Base-by-base conservation (phyloP, 2,329 filamentous ascomycete genomes). In the Fusarium pseudonygamai region DNA sequence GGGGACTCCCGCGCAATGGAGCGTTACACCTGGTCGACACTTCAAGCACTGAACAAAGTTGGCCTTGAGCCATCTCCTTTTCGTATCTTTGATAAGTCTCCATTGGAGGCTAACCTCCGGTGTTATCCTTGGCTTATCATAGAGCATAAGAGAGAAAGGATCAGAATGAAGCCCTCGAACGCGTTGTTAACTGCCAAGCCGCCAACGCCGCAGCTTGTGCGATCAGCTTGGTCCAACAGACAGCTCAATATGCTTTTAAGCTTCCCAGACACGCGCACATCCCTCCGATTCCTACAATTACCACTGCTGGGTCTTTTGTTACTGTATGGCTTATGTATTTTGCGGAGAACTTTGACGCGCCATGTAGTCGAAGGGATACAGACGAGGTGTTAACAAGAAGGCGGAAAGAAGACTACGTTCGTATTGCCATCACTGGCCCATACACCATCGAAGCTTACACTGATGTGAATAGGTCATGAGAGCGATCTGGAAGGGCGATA, bases 51-150 rank as follows among this genome's bases (percentile, higher is more conserved):
- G 10, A 20, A 30, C 6, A 20, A 12, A 20, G 47, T 62, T 34
- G 66, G 64, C 22, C 45, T 71, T 9, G 56, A 37, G 2, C 61
- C 72, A 6, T 47, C 63, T 7, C 61, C 69, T 7, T 62, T 61
- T 26, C 46, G 40, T 8, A 39, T 74, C 2, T 71, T 70, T 15
- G 22, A 65, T 4, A 57, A 49, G 4, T 10, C 34, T 2, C 55
- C 66, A 5, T 24, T 30, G 13, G 62, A 66, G 24, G 43, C 72
- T 1, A 36, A 34, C 7, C 55, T 76, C 8, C 60, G 50, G 22
- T 76, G 67, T 18, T 77, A 67, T 61, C 73, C 74, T 34, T 75
- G 74, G 74, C 69, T 77, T 3, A n/a, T 76, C 13, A 55, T 71
- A 7, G 73, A 77, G 22, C 50, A 75, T 15, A 75, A 77, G 14